These are phyloP conservation scores for Diddensiella santjacobensis DNA, from an alignment of 805 yeast species.

Conservation along the genomic window DNA sequence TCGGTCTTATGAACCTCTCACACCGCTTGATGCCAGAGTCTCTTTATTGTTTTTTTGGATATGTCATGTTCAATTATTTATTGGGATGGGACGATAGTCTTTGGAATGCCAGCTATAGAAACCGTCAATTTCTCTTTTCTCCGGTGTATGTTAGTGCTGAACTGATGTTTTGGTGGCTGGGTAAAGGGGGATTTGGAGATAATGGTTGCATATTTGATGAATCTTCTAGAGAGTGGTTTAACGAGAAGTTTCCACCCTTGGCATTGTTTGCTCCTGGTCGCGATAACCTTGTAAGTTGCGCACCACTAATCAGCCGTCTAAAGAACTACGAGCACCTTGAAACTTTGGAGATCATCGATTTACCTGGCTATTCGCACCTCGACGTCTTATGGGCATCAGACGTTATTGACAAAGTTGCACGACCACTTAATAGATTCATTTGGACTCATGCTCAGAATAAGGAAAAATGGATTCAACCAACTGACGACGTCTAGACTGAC, in stretches of 20 bases:
- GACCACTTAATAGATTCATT: conserved; percentile 33
- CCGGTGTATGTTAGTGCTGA: conserved; percentile 79
- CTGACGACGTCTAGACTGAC: background rate
- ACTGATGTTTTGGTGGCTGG: conserved; percentile 92
- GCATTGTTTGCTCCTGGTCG: conserved; percentile 65
- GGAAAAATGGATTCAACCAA: conserved; percentile 7
- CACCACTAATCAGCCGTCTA: conserved; percentile 61
- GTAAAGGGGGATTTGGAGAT: conserved; percentile 47
- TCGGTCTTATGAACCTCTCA: conserved; percentile 67
- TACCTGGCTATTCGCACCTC: conserved; percentile 73
- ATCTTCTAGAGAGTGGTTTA: conserved; percentile 41
- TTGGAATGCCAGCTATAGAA: conserved; percentile 67
- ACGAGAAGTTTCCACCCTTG: conserved; percentile 47
- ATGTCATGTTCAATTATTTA: conserved; percentile 78
- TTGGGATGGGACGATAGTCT: conserved; percentile 82
- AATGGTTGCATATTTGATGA: conserved; percentile 52
- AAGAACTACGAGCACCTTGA: conserved; percentile 46
- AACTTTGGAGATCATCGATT: conserved; percentile 34
- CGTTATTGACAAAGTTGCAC: conserved; percentile 61
- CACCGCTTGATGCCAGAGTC: conserved; percentile 48
- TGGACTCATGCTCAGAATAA: conserved; percentile 20
- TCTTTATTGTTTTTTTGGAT: conserved; percentile 63
- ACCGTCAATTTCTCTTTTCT: conserved; percentile 76
- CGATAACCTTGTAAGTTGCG: conserved; percentile 78
- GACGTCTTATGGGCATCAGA: conserved; percentile 94